Conservation (phyloP, 345 rosid species). For the Rhizophora mangle region DNA sequence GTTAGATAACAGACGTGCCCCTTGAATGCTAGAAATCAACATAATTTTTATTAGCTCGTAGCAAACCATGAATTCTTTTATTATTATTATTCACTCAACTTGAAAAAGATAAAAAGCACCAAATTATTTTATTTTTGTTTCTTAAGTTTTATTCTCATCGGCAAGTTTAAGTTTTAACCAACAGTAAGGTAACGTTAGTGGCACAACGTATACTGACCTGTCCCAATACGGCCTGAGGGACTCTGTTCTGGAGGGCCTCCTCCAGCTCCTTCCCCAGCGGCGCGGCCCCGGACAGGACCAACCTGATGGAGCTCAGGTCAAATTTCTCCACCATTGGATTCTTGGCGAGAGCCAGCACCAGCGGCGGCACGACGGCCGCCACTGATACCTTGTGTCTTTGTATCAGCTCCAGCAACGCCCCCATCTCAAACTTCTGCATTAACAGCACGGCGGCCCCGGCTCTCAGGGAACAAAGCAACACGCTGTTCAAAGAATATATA, state of each 20-base stretch:
- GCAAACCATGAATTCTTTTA: too few species aligned
- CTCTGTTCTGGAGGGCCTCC: conserved; percentile 54
- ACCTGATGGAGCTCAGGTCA: conserved; percentile 65
- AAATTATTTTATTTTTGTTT: too few species aligned
- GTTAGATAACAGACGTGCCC: too few species aligned
- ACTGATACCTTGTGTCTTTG: conserved; percentile 66
- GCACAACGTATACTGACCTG: conserved; percentile 45
- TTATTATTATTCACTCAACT: too few species aligned
- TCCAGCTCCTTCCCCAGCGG: conserved; percentile 90
- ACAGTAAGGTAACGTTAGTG: neutral
- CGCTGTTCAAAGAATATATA: conserved; percentile 73
- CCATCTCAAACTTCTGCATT: conserved; percentile 90
- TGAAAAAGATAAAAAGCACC: too few species aligned
- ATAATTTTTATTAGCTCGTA: too few species aligned
- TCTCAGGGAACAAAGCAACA: conserved; percentile 61
- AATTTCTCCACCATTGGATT: conserved; percentile 57
- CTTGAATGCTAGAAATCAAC: too few species aligned
- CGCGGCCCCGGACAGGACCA: conserved; percentile 91
- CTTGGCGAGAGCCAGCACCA: conserved; percentile 78
- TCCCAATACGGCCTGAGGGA: conserved; percentile 79
- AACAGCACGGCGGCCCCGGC: conserved; percentile 72
- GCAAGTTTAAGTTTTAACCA: neutral
- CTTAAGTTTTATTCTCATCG: too few species aligned
- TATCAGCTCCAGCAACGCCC: conserved; percentile 61
- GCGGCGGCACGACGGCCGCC: conserved; percentile 86